Evolutionary conservation across 495 filamentous ascomycete species (phyloP).

Genomic region (Daldinia vernicosa): DNA sequence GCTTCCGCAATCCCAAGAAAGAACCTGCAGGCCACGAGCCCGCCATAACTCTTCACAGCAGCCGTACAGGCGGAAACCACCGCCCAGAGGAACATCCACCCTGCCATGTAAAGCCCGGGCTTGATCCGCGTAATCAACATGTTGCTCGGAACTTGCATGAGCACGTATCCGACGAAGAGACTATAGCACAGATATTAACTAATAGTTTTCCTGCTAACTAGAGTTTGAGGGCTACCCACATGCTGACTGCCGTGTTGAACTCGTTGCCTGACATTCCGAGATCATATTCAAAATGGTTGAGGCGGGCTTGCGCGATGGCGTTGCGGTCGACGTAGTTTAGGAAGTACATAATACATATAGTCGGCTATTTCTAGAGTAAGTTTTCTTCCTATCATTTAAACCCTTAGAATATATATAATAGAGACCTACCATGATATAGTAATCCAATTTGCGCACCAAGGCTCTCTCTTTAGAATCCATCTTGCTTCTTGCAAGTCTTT

Average conservation of each 20-base stretch:
- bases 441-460: constrained; percentile 60
- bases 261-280: constrained; percentile 57
- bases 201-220: not conserved
- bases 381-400: not conserved
- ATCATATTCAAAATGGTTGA: constrained; percentile 58
- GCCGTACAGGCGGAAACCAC: constrained; percentile 58
- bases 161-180: constrained; percentile 59
- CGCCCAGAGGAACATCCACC: constrained; percentile 56
- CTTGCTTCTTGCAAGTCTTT: constrained; percentile 28
- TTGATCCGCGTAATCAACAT: constrained; percentile 52
- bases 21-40: constrained; percentile 36
- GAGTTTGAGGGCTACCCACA: constrained; percentile 23
- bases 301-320: constrained; percentile 53
- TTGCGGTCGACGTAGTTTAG: constrained; percentile 63
- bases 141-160: constrained; percentile 52
- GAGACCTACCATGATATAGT: constrained; percentile 54
- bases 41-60: constrained; percentile 50
- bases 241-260: constrained; percentile 60
- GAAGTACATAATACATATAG: constrained; percentile 61
- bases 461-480: constrained; percentile 55
- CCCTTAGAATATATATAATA: not conserved
- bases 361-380: constrained; percentile 44
- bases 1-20: constrained; percentile 41
- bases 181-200: not conserved
- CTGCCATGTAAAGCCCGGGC: constrained; percentile 49